phyloP scores from a whole-genome alignment of 169 alveolate species.

The Pseudocohnilembus persalinus region DNA sequence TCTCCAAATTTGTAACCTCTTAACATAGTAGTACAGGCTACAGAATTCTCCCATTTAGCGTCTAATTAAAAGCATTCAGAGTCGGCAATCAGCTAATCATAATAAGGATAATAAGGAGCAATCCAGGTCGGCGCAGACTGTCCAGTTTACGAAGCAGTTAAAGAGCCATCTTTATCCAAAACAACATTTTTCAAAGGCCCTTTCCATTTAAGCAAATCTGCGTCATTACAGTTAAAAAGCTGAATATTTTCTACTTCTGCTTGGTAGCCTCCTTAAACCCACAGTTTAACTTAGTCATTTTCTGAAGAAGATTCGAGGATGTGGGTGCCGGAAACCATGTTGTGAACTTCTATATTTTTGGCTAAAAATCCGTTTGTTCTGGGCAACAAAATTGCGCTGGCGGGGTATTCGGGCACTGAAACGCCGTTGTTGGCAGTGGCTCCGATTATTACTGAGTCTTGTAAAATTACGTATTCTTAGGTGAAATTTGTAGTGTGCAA shows the following conservation, averaged over 20 bases:
- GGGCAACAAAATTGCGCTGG: slow-evolving; percentile 63
- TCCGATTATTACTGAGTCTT: slow-evolving; percentile 47
- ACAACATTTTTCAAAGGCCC: background rate
- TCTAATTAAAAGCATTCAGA: background rate
- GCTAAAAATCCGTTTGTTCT: slow-evolving; percentile 65
- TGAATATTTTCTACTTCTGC: background rate
- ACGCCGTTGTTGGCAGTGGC: slow-evolving; percentile 28
- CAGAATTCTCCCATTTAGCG: background rate
- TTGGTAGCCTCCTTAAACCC: background rate
- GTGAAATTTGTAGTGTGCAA: slow-evolving; percentile 37
- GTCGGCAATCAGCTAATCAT: background rate
- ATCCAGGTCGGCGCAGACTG: too few relatives aligned
- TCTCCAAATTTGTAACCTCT: background rate
- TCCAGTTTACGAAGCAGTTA: background rate
- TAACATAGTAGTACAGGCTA: background rate
- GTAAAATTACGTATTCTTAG: slow-evolving; percentile 19
- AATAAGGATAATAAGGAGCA: background rate
- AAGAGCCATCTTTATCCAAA: background rate
- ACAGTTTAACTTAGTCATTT: background rate
- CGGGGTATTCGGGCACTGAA: slow-evolving; percentile 1
- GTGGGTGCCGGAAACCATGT: slow-evolving; percentile 32
- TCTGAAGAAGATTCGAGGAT: slow-evolving; percentile 59
- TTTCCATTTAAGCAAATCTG: background rate
- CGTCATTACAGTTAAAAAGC: background rate
- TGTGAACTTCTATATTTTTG: slow-evolving; percentile 35